Base-by-base conservation (phyloP, 2,329 filamentous ascomycete species). In the Chaetomiaceae sp. region DNA sequence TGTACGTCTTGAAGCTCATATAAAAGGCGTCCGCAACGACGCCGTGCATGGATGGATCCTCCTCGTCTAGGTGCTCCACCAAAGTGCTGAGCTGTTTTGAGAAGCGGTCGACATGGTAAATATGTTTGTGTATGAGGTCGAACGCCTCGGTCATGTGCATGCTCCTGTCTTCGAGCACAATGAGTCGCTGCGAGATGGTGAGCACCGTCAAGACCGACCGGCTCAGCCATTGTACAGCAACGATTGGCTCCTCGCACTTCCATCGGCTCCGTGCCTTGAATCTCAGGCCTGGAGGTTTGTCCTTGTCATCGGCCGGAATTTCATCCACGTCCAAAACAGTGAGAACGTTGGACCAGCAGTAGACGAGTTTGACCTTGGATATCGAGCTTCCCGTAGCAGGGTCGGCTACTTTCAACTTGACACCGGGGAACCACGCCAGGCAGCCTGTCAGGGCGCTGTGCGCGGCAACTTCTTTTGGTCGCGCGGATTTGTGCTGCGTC, bases 311-410 rank as follows among this genome's bases (percentile, higher is more conserved):
- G 0, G 76, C 67, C 17, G 76, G 75, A 11, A 83, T 72, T 56
- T 93, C 85, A 42, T 91, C 83, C 10, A 97, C 81, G 53, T 98
- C 93, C 19, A 98, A 70, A 5, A 98, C 83, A 0, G 90, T 97
- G 54, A 98, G 70, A n/a, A 97, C 81, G 59, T 97, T 97, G 2
- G 93, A 97, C 93, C 93, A 98, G 65, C 90, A 96, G 68, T 98
- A 98, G 0, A 88, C 91, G 15, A 98, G 76, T 65, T 98, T 97
- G 30, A 84, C 86, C 60, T 83, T 84, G 15, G 87, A 90, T 9
- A 83, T 74, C 7, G 82, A 78, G 57, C 81, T 84, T 5, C 80
- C 81, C 0, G 78, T 80, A 38, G 78, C 74, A 2, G 78, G 71
- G 51, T 88, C 83, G 9, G 81, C 77, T 14, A 80, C 78, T 65